Percentiles rank a stretch among this genome's conserved stretches.
phyloP scores from a whole-genome alignment of 169 alveolate genomes.

The Perkinsus marinus region DNA sequence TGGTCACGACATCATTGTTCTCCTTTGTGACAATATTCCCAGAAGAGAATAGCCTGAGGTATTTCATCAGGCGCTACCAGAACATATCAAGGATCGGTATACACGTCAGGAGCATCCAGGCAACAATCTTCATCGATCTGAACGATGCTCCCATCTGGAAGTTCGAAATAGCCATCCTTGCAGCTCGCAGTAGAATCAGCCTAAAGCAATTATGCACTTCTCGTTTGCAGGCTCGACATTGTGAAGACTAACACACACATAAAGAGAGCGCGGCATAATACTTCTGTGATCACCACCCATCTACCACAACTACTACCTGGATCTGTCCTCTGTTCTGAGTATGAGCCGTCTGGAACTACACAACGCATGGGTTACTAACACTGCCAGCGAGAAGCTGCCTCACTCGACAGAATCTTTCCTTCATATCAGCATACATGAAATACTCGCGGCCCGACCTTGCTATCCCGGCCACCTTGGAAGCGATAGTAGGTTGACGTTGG shows the following conservation, averaged over 20 bases:
- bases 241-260: not conserved
- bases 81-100: constrained; percentile 34
- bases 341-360: too few relatives aligned
- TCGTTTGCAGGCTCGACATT: not conserved
- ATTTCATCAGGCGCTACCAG: not conserved
- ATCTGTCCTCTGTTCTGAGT: too few relatives aligned
- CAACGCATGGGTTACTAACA: too few relatives aligned
- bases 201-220: not conserved
- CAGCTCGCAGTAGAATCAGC: not conserved
- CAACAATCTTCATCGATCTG: constrained; percentile 30
- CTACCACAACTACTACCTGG: too few relatives aligned
- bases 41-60: not conserved
- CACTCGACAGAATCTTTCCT: not conserved
- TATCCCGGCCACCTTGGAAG: not conserved
- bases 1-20: not conserved
- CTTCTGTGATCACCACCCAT: too few relatives aligned
- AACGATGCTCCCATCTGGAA: constrained; percentile 47
- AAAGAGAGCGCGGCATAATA: too few relatives aligned
- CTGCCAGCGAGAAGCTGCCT: too few relatives aligned
- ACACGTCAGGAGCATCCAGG: constrained; percentile 39
- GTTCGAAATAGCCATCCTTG: constrained; percentile 33
- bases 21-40: not conserved
- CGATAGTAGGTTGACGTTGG: not conserved
- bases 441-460: not conserved
- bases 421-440: not conserved